Percentiles rank a stretch among this genome's conserved stretches.
phyloP scores from a whole-genome alignment of 768 basidiomycete genomes.

The Boletus coccyginus region DNA sequence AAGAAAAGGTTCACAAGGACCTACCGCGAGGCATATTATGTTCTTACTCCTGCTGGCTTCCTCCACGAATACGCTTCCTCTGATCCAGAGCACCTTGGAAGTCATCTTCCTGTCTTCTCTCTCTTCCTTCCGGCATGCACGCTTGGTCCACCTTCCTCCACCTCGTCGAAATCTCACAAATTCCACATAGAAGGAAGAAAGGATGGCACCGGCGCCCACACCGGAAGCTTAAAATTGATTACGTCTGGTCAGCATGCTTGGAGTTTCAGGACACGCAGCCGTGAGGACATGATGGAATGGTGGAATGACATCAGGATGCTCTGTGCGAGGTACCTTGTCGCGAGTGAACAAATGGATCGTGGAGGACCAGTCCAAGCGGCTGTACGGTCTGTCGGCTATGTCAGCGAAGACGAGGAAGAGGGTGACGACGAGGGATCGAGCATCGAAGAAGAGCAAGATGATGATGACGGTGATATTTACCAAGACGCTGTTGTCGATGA shows the following conservation, averaged over 20 bases:
- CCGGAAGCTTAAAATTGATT: slow-evolving; percentile 49
- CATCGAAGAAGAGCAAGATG: slow-evolving; percentile 41
- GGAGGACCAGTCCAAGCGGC: slow-evolving; percentile 91
- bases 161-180: slow-evolving; percentile 76
- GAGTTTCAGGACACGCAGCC: slow-evolving; percentile 84
- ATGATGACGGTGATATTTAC: slow-evolving; percentile 50
- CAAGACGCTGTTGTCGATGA: slow-evolving; percentile 36
- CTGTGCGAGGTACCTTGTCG: slow-evolving; percentile 90
- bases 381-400: slow-evolving; percentile 84
- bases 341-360: slow-evolving; percentile 89
- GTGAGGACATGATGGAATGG: slow-evolving; percentile 99
- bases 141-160: slow-evolving; percentile 81
- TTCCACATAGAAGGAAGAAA: slow-evolving; percentile 96
- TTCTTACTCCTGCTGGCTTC: slow-evolving; percentile 95
- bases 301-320: slow-evolving; percentile 98
- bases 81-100: slow-evolving; percentile 56
- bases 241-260: slow-evolving; percentile 60
- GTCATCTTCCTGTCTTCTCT: slow-evolving; percentile 67
- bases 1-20: slow-evolving; percentile 92
- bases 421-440: slow-evolving; percentile 60
- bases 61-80: slow-evolving; percentile 86
- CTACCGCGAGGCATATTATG: slow-evolving; percentile 84
- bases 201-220: slow-evolving; percentile 66
- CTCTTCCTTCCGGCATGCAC: slow-evolving; percentile 95
- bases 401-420: slow-evolving; percentile 70